These are phyloP conservation scores for Penicillium psychrosexuale DNA, from an alignment of 2,329 filamentous ascomycete genomes.

Conservation along the genomic window DNA sequence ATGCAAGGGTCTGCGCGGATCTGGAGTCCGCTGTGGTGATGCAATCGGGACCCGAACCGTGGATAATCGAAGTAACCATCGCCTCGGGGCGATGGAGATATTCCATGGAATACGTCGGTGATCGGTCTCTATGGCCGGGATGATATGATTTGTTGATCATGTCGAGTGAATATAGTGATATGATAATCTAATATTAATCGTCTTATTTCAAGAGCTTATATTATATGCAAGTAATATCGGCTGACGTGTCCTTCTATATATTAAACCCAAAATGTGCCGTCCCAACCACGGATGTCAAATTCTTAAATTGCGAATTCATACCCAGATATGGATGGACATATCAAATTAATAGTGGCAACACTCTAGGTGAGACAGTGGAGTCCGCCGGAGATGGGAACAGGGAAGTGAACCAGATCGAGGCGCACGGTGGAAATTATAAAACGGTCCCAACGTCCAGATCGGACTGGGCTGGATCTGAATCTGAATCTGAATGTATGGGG, in stretches of 20 bases:
- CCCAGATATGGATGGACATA: no score
- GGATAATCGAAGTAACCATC: background rate
- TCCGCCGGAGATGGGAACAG: slow-evolving; percentile 17
- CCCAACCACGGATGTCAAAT: background rate
- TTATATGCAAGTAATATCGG: background rate
- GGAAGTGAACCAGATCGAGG: slow-evolving; percentile 20
- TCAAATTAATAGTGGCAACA: slow-evolving; percentile 12
- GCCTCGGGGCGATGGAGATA: background rate
- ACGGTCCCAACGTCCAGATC: slow-evolving; percentile 4
- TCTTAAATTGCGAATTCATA: background rate
- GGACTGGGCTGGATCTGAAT: background rate
- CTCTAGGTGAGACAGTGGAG: slow-evolving; percentile 22
- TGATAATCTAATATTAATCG: no score
- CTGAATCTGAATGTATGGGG: background rate
- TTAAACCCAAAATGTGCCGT: background rate
- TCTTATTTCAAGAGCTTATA: no score
- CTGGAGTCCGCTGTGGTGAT: background rate
- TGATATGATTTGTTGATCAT: background rate
- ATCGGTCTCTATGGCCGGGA: no score
- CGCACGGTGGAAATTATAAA: slow-evolving; percentile 19
- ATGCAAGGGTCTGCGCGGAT: slow-evolving; percentile 7
- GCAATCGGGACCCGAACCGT: background rate
- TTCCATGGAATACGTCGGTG: background rate
- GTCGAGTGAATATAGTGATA: background rate
- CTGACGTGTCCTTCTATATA: background rate